Conservation (phyloP, 768 basidiomycete species). For the Lactarius pseudohatsudake region DNA sequence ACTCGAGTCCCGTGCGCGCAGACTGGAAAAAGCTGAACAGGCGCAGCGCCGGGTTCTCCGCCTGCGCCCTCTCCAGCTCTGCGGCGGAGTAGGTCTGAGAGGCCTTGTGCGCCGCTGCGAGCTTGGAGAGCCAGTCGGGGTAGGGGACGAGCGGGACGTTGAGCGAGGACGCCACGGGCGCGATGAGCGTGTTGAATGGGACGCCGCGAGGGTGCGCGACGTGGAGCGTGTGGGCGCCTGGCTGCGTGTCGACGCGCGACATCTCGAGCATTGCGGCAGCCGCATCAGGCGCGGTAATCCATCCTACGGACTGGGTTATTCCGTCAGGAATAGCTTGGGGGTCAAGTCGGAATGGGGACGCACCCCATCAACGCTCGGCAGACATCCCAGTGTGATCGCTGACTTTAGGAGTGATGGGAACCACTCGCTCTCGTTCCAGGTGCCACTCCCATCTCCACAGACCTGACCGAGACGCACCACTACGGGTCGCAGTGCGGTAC, state of each 20-base stretch:
- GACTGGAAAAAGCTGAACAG: constrained; percentile 27
- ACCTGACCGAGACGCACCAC: constrained; percentile 35
- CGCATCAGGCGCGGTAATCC: constrained; percentile 33
- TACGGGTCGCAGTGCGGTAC: constrained; percentile 22
- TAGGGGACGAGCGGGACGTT: constrained; percentile 32
- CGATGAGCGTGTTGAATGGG: constrained; percentile 29
- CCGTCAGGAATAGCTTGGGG: background rate
- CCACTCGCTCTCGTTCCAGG: constrained; percentile 35
- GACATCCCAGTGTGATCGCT: constrained; percentile 26
- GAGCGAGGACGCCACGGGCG: constrained; percentile 26
- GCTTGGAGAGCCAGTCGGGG: constrained; percentile 30
- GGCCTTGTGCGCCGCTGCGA: constrained; percentile 23
- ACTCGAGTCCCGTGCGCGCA: constrained; percentile 23
- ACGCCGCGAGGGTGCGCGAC: constrained; percentile 32
- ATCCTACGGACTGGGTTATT: constrained; percentile 28
- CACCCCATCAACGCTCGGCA: constrained; percentile 31
- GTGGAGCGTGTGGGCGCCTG: constrained; percentile 26
- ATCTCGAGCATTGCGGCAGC: constrained; percentile 34
- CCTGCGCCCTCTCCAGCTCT: constrained; percentile 22
- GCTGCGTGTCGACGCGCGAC: constrained; percentile 22
- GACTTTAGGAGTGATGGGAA: constrained; percentile 32
- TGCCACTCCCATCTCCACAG: constrained; percentile 33
- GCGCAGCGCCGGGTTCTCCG: constrained; percentile 26
- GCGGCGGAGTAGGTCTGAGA: constrained; percentile 12
- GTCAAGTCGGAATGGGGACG: background rate